Evolutionary conservation across 257 asterid species (phyloP).

Genomic region (Ophiorrhiza pumila): DNA sequence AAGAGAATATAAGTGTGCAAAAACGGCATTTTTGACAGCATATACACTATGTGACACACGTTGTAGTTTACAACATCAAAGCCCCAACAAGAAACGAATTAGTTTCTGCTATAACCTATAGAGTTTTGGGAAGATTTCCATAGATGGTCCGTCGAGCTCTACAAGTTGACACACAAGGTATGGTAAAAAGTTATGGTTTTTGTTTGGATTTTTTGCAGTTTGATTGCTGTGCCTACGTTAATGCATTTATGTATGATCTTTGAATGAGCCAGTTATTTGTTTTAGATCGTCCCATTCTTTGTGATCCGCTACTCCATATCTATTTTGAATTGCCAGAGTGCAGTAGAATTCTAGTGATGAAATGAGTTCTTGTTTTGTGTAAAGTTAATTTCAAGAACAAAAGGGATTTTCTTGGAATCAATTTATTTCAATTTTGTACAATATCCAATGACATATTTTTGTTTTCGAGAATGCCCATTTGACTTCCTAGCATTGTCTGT

Average conservation of each 20-base stretch:
- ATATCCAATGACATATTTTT: not conserved
- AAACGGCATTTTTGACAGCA: slow-evolving; percentile 3
- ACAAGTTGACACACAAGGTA: not conserved
- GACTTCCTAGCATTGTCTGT: not conserved
- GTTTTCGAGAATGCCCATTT: not conserved
- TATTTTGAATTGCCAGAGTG: not conserved
- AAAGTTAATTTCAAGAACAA: not conserved
- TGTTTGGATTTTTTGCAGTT: not conserved
- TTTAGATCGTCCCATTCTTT: not conserved
- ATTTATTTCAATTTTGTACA: not conserved
- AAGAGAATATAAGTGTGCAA: not conserved
- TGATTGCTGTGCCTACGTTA: not conserved
- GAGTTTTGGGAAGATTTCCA: not conserved
- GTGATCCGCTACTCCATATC: not conserved
- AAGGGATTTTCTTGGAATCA: not conserved
- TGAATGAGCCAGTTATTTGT: not conserved
- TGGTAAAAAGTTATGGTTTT: not conserved
- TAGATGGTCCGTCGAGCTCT: not conserved
- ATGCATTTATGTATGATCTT: not conserved
- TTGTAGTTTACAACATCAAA: not conserved
- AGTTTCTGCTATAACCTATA: not conserved
- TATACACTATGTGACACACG: not conserved
- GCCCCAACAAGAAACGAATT: not conserved
- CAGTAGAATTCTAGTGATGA: not conserved
- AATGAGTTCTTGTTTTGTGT: not conserved